phyloP scores from a whole-genome alignment of 768 basidiomycete genomes.

The Lactifluus echinatus region DNA sequence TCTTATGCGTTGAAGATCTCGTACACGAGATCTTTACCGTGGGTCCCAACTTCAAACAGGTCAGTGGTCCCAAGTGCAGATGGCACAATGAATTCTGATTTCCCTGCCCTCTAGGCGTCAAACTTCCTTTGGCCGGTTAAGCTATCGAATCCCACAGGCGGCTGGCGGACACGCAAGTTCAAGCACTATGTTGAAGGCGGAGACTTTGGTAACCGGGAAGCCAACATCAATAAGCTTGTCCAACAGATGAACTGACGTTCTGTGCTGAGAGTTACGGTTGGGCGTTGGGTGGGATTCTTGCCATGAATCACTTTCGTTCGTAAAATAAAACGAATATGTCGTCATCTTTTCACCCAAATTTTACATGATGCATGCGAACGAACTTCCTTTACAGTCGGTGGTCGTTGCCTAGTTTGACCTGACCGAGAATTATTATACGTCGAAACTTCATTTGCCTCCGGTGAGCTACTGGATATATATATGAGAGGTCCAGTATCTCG shows the following conservation, averaged over 20 bases:
- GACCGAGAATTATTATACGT: no score
- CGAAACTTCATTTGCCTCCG: not conserved
- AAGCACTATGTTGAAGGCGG: conserved; percentile 94
- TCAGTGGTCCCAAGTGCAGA: conserved; percentile 26
- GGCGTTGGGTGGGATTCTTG: conserved; percentile 11
- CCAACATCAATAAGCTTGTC: conserved; percentile 96
- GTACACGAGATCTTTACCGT: conserved; percentile 93
- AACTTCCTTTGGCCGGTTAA: conserved; percentile 99
- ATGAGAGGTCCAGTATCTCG: not conserved
- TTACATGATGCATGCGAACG: conserved; percentile 11
- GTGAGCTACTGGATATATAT: not conserved
- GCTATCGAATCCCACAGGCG: conserved; percentile 97
- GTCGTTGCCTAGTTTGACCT: no score
- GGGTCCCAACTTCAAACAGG: conserved; percentile 99
- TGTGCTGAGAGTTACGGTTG: conserved; percentile 1
- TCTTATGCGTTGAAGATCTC: conserved; percentile 94
- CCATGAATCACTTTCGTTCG: conserved; percentile 26
- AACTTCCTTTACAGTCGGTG: not conserved
- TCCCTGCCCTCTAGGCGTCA: conserved; percentile 39
- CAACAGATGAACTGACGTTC: conserved; percentile 75
- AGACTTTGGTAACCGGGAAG: conserved; percentile 95
- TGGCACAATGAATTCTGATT: not conserved
- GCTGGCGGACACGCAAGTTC: conserved; percentile 97
- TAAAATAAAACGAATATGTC: conserved; percentile 23
- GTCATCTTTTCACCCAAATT: conserved; percentile 15